These are phyloP conservation scores for Jamesozyma spencerorum DNA, from an alignment of 805 yeast genomes.

Conservation along the genomic window DNA sequence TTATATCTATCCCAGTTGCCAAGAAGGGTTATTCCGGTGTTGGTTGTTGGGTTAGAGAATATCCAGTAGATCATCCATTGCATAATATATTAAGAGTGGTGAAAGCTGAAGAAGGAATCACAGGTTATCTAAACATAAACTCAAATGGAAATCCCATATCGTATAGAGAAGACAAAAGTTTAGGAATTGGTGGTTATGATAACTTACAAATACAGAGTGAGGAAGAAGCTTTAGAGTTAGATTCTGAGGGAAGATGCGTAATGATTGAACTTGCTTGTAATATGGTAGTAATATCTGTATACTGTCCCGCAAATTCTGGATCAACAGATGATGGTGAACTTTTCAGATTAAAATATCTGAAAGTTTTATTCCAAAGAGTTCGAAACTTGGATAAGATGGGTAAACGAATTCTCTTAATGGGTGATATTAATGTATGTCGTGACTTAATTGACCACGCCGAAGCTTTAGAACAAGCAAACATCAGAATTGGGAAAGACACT, in stretches of 20 bases:
- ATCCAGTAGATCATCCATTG: conserved; percentile 36
- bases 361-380: conserved; percentile 52
- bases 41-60: conserved; percentile 62
- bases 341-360: conserved; percentile 50
- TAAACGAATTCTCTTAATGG: conserved; percentile 69
- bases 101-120: conserved; percentile 85
- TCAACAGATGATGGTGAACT: conserved; percentile 57
- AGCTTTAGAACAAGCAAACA: conserved; percentile 29
- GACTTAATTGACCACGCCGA: conserved; percentile 82
- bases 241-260: conserved; percentile 77
- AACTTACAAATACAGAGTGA: conserved; percentile 19
- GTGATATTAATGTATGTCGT: conserved; percentile 77
- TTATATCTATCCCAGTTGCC: conserved; percentile 53
- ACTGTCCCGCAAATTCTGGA: conserved; percentile 88
- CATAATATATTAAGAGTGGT: conserved; percentile 40
- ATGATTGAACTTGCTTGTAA: conserved; percentile 61
- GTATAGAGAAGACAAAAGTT: conserved; percentile 16
- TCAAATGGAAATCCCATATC: conserved; percentile 6
- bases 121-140: conserved; percentile 44
- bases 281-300: conserved; percentile 54
- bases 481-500: conserved; percentile 30
- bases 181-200: conserved; percentile 68
- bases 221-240: conserved; percentile 39
- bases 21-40: conserved; percentile 91
- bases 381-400: conserved; percentile 44